Evolutionary conservation across 768 basidiomycete species (phyloP).

Genomic region (Termitomyces sp.): DNA sequence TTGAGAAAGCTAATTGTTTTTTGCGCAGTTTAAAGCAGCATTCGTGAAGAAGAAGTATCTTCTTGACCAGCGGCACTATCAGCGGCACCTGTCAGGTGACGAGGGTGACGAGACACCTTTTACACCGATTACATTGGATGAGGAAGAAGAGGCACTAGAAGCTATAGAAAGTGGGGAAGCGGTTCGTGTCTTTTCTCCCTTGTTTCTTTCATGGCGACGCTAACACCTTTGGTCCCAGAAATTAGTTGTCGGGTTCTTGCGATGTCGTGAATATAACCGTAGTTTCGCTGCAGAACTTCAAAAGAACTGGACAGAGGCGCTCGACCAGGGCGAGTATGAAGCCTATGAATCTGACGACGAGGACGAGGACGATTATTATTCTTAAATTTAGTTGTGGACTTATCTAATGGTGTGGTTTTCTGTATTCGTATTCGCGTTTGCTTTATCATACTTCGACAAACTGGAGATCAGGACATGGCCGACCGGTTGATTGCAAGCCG

Average conservation of each 20-base stretch:
- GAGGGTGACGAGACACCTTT: not conserved
- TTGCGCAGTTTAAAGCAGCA: too few relatives aligned
- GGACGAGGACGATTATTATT: not conserved
- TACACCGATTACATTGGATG: not conserved
- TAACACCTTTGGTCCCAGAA: not conserved
- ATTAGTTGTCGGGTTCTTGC: not conserved
- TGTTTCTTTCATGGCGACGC: not conserved
- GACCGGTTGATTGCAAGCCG: too few relatives aligned
- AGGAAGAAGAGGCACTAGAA: not conserved
- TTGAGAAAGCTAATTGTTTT: not conserved
- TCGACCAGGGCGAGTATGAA: not conserved
- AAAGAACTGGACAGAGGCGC: not conserved
- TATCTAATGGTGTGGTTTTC: not conserved
- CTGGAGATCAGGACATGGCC: too few relatives aligned
- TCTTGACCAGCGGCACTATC: not conserved
- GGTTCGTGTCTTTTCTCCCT: not conserved
- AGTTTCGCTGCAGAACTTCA: not conserved
- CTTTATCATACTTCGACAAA: not conserved
- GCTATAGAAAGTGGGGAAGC: not conserved
- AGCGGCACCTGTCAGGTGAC: not conserved
- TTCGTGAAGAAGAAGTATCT: too few relatives aligned
- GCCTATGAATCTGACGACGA: not conserved
- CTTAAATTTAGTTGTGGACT: not conserved
- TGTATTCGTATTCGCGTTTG: not conserved
- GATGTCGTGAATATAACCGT: not conserved